Evolutionary conservation across 1,284 basidiomycete species (phyloP), one percentile per base, ranked within the genome.

Genomic region (Cryptococcus floricola): DNA sequence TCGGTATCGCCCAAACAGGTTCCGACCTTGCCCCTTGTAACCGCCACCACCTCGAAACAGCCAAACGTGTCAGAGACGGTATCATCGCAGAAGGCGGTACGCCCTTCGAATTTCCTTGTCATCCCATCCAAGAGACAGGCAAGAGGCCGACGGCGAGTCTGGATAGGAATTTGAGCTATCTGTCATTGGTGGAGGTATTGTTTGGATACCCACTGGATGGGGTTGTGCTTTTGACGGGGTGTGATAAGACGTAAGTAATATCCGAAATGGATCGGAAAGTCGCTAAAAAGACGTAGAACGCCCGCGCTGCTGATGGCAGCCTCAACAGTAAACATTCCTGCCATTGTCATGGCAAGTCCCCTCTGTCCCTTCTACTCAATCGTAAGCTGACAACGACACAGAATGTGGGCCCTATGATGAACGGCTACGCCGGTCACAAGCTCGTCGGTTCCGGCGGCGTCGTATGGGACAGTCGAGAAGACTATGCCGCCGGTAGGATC

Each of bases 1-100:
- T 96, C 60, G 92, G 92, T 59, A 85, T 96, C 47, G 92, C 86
- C 10, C 58, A 63, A 43, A 67, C 61, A 19, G 74, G 79, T 48
- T 67, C 67, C 18, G 71, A 67, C 56, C 62, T 69, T 43, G 61
- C 74, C 3, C 75, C 75, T 3, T 77, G 75, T 52, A 77, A 77
- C 58, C 61, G 66, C 4, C 69, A 75, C 57, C 74, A 77, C 53
- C 54, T 74, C 46, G 65, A 71, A 43, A 70, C 76, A 2, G 75
- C 74, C 39, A 76, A 77, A 60, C 65, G 75, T 13, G 74, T 77
- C 5, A 60, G 74, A 50, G 75, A 76, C 50, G 75, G 75, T 31
- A 76, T 76, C 59, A 67, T 76, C 50, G 74, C 75, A 10, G 70
- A 69, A 1, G 75, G 75, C 19, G 74, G 74, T 5, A 76, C 75